These are phyloP conservation scores for Candida sp. DNA, from an alignment of 1,139 yeast species.

Conservation along the genomic window DNA sequence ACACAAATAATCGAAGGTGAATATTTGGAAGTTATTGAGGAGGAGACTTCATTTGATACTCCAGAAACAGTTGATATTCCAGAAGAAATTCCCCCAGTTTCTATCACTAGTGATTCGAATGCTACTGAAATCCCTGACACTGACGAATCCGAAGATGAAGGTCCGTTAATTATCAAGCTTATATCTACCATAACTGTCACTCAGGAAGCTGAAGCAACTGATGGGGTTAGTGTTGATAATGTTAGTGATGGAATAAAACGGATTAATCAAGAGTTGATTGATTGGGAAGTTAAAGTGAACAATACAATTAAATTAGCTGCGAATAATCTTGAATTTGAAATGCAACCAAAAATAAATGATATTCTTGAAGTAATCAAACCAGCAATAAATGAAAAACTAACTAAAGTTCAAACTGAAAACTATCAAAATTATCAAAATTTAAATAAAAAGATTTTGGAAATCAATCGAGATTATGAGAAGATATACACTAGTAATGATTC, in stretches of 20 bases:
- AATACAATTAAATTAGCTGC: conserved; percentile 42
- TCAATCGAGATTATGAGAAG: conserved; percentile 47
- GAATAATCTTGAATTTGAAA: conserved; percentile 36
- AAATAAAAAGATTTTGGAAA: conserved; percentile 42
- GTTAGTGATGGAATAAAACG: conserved; percentile 11
- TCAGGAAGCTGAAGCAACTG: conserved; percentile 6
- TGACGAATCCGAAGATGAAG: conserved; percentile 10
- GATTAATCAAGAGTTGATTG: conserved; percentile 25
- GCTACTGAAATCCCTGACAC: conserved; percentile 6
- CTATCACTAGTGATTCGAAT: background rate
- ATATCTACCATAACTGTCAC: conserved; percentile 30
- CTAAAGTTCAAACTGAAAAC: conserved; percentile 38
- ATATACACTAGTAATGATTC: conserved; percentile 38
- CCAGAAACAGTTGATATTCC: conserved; percentile 3
- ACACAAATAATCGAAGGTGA: background rate
- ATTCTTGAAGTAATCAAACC: conserved; percentile 33
- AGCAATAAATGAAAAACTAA: conserved; percentile 36
- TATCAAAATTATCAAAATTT: conserved; percentile 44
- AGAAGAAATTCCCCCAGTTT: conserved; percentile 4
- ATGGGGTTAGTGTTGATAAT: conserved; percentile 6
- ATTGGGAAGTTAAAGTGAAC: conserved; percentile 35
- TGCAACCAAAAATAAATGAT: conserved; percentile 30
- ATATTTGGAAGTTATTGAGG: background rate
- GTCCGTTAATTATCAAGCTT: conserved; percentile 20
- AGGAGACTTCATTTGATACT: background rate